These are phyloP conservation scores for Berberis vulgaris DNA, from an alignment of 164 flowering plant genomes.

Conservation along the genomic window DNA sequence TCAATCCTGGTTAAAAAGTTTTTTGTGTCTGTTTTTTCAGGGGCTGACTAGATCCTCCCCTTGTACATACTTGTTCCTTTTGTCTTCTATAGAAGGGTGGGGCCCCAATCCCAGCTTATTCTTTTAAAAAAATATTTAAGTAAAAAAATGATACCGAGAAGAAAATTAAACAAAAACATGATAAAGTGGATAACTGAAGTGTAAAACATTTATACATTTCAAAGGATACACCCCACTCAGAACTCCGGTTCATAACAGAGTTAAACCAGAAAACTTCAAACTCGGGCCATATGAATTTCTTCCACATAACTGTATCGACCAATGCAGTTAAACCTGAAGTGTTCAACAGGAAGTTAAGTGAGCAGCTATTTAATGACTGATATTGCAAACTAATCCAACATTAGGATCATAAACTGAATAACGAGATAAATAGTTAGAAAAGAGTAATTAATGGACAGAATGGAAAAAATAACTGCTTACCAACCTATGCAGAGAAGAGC, in stretches of 20 bases:
- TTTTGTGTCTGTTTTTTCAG: no score
- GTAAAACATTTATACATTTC: neutral
- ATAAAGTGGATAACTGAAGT: neutral
- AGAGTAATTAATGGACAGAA: neutral
- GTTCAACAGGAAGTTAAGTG: constrained; percentile 5
- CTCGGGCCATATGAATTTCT: constrained; percentile 79
- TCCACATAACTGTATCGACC: constrained; percentile 87
- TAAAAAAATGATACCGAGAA: no score
- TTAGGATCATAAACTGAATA: neutral
- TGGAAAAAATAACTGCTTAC: constrained; percentile 10
- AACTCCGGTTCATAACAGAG: constrained; percentile 84
- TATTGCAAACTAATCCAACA: neutral
- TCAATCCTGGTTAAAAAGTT: no score
- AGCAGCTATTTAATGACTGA: neutral
- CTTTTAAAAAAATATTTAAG: no score
- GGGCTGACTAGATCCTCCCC: no score
- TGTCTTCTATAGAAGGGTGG: no score
- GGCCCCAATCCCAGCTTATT: no score
- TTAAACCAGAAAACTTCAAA: constrained; percentile 97
- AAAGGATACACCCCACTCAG: constrained; percentile 99
- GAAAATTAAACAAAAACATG: neutral
- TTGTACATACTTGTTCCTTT: no score
- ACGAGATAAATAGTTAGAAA: neutral
- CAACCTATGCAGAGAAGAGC: constrained; percentile 60
- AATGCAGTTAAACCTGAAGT: constrained; percentile 57